phyloP scores from a whole-genome alignment of 2,329 filamentous ascomycete species.

The Calonectria henricotiae region DNA sequence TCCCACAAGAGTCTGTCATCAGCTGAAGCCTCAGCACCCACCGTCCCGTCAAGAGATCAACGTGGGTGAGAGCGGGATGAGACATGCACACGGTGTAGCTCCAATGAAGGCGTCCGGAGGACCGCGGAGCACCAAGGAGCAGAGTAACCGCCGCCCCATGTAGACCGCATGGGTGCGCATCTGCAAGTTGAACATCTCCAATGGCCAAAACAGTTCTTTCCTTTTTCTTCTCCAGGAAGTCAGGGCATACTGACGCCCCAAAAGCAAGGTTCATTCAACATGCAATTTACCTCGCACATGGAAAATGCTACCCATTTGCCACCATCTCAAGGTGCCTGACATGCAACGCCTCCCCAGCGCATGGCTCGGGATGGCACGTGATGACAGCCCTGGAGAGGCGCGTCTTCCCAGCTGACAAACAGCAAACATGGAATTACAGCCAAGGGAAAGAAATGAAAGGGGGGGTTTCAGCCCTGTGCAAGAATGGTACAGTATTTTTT shows the following conservation, averaged over 20 bases:
- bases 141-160: neutral
- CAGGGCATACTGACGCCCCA: conserved; percentile 8
- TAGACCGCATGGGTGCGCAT: conserved; percentile 10
- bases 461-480: neutral
- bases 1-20: neutral
- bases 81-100: conserved; percentile 20
- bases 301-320: conserved; percentile 1
- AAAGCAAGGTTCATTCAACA: conserved; percentile 2
- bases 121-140: neutral
- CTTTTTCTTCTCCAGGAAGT: conserved; percentile 8
- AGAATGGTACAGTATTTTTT: neutral
- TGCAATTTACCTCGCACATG: conserved; percentile 17
- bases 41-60: conserved; percentile 7
- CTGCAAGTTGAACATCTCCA: conserved; percentile 16
- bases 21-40: neutral
- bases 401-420: conserved; percentile 19
- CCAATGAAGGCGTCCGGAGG: neutral
- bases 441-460: neutral
- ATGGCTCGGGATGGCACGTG: conserved; percentile 43
- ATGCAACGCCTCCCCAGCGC: conserved; percentile 8
- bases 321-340: neutral
- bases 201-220: conserved; percentile 16
- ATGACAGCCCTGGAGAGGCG: conserved; percentile 26
- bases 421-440: neutral
- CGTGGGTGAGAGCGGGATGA: conserved; percentile 9